Evolutionary conservation across 2,329 filamentous ascomycete species (phyloP).

Genomic region (Fusarium gaditjirri): DNA sequence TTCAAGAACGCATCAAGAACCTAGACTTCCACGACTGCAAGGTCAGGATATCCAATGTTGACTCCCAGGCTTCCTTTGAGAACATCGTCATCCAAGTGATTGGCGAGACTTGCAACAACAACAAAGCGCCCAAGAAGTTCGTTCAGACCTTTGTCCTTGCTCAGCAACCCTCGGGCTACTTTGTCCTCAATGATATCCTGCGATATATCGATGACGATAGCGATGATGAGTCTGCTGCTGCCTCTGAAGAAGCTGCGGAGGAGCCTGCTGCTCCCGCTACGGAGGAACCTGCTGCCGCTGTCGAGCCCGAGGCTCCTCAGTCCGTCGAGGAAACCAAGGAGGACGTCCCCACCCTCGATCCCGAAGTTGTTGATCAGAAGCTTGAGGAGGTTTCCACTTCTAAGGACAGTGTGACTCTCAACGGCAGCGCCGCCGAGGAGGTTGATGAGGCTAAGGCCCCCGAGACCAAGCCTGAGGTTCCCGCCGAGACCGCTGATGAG

Average conservation of each 20-base stretch:
- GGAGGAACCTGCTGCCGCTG: constrained; percentile 45
- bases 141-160: constrained; percentile 98
- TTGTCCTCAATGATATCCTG: constrained; percentile 98
- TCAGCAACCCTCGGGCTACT: constrained; percentile 96
- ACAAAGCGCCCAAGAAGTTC: constrained; percentile 91
- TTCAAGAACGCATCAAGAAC: constrained; percentile 92
- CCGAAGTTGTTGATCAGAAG: constrained; percentile 75
- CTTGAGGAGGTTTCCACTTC: constrained; percentile 69
- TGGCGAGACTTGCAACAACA: constrained; percentile 96
- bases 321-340: constrained; percentile 47
- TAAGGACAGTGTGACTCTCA: constrained; percentile 50
- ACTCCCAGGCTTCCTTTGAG: constrained; percentile 90
- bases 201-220: constrained; percentile 88
- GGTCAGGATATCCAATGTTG: constrained; percentile 96
- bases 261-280: constrained; percentile 46
- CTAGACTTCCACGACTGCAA: constrained; percentile 98
- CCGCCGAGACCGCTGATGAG: constrained; percentile 58
- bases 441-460: constrained; percentile 53
- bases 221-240: constrained; percentile 71
- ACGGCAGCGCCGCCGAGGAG: constrained; percentile 49
- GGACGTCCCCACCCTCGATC: constrained; percentile 52
- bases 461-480: constrained; percentile 51
- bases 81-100: constrained; percentile 99
- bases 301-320: constrained; percentile 48
- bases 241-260: constrained; percentile 50